Evolutionary conservation across 148 eudicot genomes (phyloP).

Genomic region (Camellia granthamiana): DNA sequence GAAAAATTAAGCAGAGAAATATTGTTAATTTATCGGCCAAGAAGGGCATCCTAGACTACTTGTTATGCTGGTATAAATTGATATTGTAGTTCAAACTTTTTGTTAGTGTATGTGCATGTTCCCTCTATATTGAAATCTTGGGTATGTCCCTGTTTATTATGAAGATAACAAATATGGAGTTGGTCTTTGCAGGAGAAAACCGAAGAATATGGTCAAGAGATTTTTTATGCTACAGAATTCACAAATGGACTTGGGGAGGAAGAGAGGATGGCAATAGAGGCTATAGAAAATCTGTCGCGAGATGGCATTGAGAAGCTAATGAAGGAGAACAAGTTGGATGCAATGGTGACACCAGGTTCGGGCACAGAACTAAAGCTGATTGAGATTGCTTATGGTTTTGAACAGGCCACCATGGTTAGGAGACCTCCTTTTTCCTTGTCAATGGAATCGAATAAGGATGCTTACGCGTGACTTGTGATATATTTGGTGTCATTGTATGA

Average conservation of each 20-base stretch:
- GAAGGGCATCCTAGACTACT: no score
- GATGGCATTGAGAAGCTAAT: conserved; percentile 40
- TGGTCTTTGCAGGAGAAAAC: conserved; percentile 24
- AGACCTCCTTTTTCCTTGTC: conserved; percentile 27
- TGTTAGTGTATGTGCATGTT: not conserved
- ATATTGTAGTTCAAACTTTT: not conserved
- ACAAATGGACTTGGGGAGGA: conserved; percentile 38
- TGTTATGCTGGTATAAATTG: not conserved
- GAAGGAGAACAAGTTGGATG: conserved; percentile 32
- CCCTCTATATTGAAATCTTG: no score
- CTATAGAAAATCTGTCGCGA: conserved; percentile 9
- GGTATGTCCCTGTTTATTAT: not conserved
- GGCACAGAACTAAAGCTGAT: conserved; percentile 37
- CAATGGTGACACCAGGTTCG: conserved; percentile 31
- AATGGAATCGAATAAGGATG: not conserved
- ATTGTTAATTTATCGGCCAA: no score
- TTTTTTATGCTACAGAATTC: conserved; percentile 30
- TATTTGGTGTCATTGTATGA: not conserved
- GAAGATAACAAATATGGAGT: not conserved
- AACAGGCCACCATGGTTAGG: conserved; percentile 39
- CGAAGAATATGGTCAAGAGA: conserved; percentile 31
- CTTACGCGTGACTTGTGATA: not conserved
- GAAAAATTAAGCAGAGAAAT: no score
- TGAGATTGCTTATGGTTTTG: conserved; percentile 47
- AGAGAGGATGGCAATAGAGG: conserved; percentile 21